Base-by-base conservation (phyloP, 805 yeast species). In the Kluyveromyces nonfermentans region DNA sequence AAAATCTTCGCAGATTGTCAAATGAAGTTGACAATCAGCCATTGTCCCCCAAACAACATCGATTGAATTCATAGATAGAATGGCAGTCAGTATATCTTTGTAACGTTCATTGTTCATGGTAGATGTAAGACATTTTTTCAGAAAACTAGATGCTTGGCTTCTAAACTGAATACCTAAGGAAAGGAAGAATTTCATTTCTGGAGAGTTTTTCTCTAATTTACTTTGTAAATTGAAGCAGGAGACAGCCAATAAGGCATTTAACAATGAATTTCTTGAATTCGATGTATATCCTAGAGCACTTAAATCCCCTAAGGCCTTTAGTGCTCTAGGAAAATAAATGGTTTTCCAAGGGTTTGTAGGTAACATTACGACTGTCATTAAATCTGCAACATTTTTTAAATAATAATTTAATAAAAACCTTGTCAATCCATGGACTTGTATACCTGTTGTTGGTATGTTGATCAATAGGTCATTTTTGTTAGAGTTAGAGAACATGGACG, bases 11-110 rank as follows among this genome's bases (percentile, higher is more conserved):
- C 95, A 84, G 53, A 87, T 77, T 43, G 78, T 75, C 43, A 87
- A 69, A 63, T 85, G 85, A 46, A 79, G 73, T 49, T 77, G 78
- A 55, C 95, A 85, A 51, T 84, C 93, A 44, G 83, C 80, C 89
- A 85, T 84, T 1, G 90, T 79, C 2, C 96, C 95, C 86, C 94
- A 83, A 14, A 85, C 89, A 41, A 85, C 80, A 64, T 87, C 95
- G 41, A 87, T 84, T 6, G 89, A 80, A 39, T 82, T 85, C 95
- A 86, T 85, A 2, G 93, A 80, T 59, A 87, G 70, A 18, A 85
- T 80, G 1, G 95, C 93, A 41, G 86, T 83, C 21, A 87, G 60
- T 4, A 85, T 84, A 57, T 86, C 95, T 57, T 87, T 86, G 60
- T 87, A 86, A 58, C 83, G 82, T 55, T 83, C 85, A 43, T 48